Evolutionary conservation across 768 basidiomycete genomes (phyloP).

Genomic region (Trametes cinnabarina): DNA sequence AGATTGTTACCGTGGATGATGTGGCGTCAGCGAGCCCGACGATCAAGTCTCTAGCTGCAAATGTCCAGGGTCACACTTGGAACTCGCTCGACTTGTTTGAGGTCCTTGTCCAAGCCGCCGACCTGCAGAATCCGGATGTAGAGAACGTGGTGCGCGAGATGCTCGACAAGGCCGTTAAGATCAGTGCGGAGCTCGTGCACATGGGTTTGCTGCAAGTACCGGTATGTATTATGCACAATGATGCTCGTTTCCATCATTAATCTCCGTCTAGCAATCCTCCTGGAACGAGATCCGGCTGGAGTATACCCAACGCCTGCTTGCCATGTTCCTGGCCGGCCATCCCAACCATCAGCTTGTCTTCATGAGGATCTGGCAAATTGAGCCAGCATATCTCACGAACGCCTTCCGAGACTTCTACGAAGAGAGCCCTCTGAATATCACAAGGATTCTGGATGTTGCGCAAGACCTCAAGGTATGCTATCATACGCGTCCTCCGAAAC

Average conservation of each 20-base stretch:
- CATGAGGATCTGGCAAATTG: slow-evolving; percentile 92
- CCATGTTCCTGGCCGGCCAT: slow-evolving; percentile 89
- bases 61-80: slow-evolving; percentile 92
- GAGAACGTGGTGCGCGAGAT: slow-evolving; percentile 81
- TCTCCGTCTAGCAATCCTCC: slow-evolving; percentile 55
- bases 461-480: slow-evolving; percentile 83
- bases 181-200: slow-evolving; percentile 90
- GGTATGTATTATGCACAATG: slow-evolving; percentile 44
- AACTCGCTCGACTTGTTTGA: slow-evolving; percentile 91
- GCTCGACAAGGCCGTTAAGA: slow-evolving; percentile 90
- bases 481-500: neutral
- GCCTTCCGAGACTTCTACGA: slow-evolving; percentile 92
- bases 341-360: slow-evolving; percentile 97
- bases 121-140: slow-evolving; percentile 69
- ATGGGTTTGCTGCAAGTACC: slow-evolving; percentile 90
- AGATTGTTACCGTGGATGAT: slow-evolving; percentile 87
- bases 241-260: slow-evolving; percentile 16
- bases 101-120: slow-evolving; percentile 77
- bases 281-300: slow-evolving; percentile 90
- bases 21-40: slow-evolving; percentile 81
- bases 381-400: slow-evolving; percentile 79
- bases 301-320: slow-evolving; percentile 79
- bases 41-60: slow-evolving; percentile 88
- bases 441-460: slow-evolving; percentile 90
- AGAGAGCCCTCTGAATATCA: slow-evolving; percentile 90